Base-by-base conservation (phyloP, 2,329 filamentous ascomycete genomes). In the Ophiostoma novo-ulmi region DNA sequence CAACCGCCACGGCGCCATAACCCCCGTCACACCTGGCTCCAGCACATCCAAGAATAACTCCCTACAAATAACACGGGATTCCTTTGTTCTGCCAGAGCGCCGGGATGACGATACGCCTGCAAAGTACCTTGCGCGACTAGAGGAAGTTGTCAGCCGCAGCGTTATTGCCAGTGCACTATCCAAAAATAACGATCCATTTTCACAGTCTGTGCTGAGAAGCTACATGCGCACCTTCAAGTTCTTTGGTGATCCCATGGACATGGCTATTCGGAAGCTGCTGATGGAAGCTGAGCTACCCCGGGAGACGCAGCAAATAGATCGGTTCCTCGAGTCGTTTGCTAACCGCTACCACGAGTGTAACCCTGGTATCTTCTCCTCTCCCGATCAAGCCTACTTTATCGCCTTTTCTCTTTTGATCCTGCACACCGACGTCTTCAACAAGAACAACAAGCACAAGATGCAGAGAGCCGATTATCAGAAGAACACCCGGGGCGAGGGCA, bases 391-490 rank as follows among this genome's bases (percentile, higher is more conserved):
- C n/a, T 97, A 98, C 79, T 97, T 98, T 76, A 94, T 98, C 74
- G 93, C 94, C 20, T 99, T 99, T 78, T 98, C 94, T 1, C 88
- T 99, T 71, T 87, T 99, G 72, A 97, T 99, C 75, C 84, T 99
- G 44, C 95, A 99, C 76, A 98, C 95, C 0, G 95, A 99, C 78
- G 92, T 97, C n/a, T 98, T 98, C 87, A 99, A 99, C 84, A 97
- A 97, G 81, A 99, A 98, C 82, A 98, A 98, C 82, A 98, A 98
- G 81, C 88, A 95, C 79, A 99, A 99, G 80, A 99, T 99, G 95
- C 93, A 97, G 77, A 96, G 97, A 78, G 82, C 86, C 0, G 95
- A 98, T 77, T 99, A 99, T 80, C 85, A 98, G 75, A 97, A 96
- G 80, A 98, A 98, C 78, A 96, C 94, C 0, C 89, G 89, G 31